Evolutionary conservation across 352 stramenopile species (phyloP), one percentile per base, ranked within the genome.

Genomic region (Globisporangium carolinianum): DNA sequence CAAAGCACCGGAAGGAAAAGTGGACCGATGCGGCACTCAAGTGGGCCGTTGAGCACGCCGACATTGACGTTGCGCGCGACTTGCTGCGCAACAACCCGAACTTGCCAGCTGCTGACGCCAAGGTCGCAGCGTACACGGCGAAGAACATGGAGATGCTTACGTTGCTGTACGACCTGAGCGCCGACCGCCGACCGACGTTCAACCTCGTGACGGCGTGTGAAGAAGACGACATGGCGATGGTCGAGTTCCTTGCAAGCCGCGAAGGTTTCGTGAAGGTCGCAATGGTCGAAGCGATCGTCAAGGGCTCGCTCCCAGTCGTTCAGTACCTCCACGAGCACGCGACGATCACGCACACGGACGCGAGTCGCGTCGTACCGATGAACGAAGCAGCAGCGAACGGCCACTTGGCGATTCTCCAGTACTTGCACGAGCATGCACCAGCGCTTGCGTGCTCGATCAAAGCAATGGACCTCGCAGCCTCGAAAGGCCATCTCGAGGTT

Each of bases 231-330:
- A 53, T 88, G 18, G 69, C 81, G 47, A 83, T 68, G 65, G 72
- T 82, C 47, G 61, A 71, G 53, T 88, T 76, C 38, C 60, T 87
- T 5, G 71, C 67, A 8, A 6, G 48, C 3, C 69, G 66, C n/a
- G 71, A 79, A 43, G 77, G 77, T 7, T 87, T 87, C 45, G 63
- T 80, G 50, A 83, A 85, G 58, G 67, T 62, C 14, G 73, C 77
- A 47, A 80, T 83, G 69, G 75, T 65, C 4, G 73, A 74, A 38
- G 75, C 75, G 0, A 67, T 86, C 60, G 65, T 60, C 36, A 65
- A 55, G 1, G 77, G 75, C 0, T 58, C 75, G 42, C 48, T 87
- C 48, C 71, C 76, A 15, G 68, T 86, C 37, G 75, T 87, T 53
- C 65, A 73, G 58, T 60, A 81, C 48, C 53, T 87, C 24, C 69